phyloP scores from a whole-genome alignment of 2,329 filamentous ascomycete species.

The Fusarium sp. region DNA sequence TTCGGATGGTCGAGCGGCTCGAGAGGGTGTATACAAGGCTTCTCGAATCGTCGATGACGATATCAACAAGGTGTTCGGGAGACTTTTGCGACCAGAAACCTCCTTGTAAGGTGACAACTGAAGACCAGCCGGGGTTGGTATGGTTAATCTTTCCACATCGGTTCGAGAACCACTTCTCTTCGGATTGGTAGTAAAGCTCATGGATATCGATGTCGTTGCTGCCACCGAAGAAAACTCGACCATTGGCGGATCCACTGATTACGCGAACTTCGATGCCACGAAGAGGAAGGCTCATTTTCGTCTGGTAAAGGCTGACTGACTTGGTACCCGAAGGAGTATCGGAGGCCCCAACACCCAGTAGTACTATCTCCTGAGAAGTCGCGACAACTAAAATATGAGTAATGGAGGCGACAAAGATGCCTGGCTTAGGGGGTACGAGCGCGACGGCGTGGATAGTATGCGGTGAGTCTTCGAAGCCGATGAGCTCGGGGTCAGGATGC shows the following conservation, averaged over 20 bases:
- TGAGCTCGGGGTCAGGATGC: constrained; percentile 86
- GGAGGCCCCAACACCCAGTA: constrained; percentile 84
- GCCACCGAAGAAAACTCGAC: constrained; percentile 93
- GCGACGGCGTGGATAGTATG: constrained; percentile 93
- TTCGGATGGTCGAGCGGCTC: constrained; percentile 86
- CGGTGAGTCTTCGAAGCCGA: constrained; percentile 90
- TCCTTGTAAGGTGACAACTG: constrained; percentile 65
- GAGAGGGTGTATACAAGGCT: constrained; percentile 93
- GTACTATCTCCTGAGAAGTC: constrained; percentile 83
- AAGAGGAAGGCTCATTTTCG: constrained; percentile 82
- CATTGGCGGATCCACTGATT: constrained; percentile 83
- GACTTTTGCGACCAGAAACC: constrained; percentile 62
- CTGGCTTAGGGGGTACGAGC: constrained; percentile 83
- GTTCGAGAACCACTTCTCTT: constrained; percentile 96
- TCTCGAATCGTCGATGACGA: constrained; percentile 88
- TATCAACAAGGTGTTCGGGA: constrained; percentile 76
- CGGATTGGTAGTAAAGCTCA: constrained; percentile 95
- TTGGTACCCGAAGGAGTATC: constrained; percentile 75
- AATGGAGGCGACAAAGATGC: constrained; percentile 88
- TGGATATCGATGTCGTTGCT: constrained; percentile 85
- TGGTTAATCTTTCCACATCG: constrained; percentile 91
- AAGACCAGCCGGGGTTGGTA: constrained; percentile 77
- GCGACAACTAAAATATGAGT: constrained; percentile 90
- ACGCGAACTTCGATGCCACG: constrained; percentile 80
- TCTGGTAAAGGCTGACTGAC: constrained; percentile 84